Percentiles rank a stretch among this genome's conserved stretches.
These are phyloP conservation scores for Lichtheimia ornata DNA, from an alignment of 371 early-diverging fungal species.

Conservation along the genomic window DNA sequence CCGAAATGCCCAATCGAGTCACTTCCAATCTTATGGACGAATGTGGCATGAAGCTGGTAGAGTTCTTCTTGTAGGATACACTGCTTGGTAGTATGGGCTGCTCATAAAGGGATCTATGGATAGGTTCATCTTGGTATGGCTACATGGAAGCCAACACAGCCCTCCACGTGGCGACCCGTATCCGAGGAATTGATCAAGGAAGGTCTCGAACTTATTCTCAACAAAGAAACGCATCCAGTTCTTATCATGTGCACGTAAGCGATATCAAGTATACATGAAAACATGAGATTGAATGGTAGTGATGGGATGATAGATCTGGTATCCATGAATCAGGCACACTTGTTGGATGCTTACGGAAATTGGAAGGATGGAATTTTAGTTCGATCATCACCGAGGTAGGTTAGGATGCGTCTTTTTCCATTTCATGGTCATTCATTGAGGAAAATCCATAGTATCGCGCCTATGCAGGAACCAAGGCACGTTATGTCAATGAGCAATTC, in stretches of 20 bases:
- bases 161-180: constrained; percentile 85
- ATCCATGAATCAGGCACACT: constrained; percentile 79
- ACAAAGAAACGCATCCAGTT: constrained; percentile 79
- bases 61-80: constrained; percentile 4
- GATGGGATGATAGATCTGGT: constrained; percentile 57
- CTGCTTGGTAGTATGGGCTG: too few relatives aligned
- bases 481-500: constrained; percentile 91
- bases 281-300: neutral
- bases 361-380: constrained; percentile 96
- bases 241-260: constrained; percentile 89
- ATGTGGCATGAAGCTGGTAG: constrained; percentile 70
- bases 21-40: constrained; percentile 84
- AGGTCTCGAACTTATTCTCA: constrained; percentile 81
- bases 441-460: constrained; percentile 73
- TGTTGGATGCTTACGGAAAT: constrained; percentile 90
- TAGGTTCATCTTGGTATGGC: constrained; percentile 72
- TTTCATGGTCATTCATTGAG: neutral
- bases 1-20: constrained; percentile 80
- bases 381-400: constrained; percentile 88
- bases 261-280: neutral
- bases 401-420: neutral
- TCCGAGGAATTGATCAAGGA: constrained; percentile 95
- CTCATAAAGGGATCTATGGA: neutral
- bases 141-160: constrained; percentile 53
- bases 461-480: constrained; percentile 85